These are phyloP conservation scores for Quercus agrifolia DNA, from an alignment of 306 rosid genomes.

Conservation along the genomic window DNA sequence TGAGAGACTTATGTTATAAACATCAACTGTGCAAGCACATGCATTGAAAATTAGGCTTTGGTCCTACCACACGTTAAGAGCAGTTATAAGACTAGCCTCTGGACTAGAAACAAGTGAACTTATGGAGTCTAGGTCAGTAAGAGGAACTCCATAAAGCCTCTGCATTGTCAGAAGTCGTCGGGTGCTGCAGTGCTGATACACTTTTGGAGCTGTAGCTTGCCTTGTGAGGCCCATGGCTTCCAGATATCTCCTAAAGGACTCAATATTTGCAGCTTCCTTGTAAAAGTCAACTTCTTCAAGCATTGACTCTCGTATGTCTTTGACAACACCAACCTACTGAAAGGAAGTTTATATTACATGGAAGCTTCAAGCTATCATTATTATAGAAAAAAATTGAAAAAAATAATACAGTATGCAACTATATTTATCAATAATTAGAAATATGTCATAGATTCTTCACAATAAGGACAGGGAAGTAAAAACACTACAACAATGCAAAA, in stretches of 20 bases:
- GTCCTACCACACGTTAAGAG: constrained; percentile 91
- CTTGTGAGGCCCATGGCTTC: constrained; percentile 81
- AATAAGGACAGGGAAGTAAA: constrained; percentile 10
- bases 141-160: constrained; percentile 94
- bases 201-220: constrained; percentile 93
- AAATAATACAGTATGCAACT: not conserved
- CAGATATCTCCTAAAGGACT: constrained; percentile 85
- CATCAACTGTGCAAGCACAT: not conserved
- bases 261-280: constrained; percentile 93
- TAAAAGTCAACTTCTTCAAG: constrained; percentile 96
- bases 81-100: constrained; percentile 84
- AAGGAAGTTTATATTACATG: constrained; percentile 33
- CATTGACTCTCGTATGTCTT: constrained; percentile 93
- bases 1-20: constrained; percentile 13
- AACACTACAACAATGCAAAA: not conserved
- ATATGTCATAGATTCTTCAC: not conserved
- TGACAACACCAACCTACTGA: constrained; percentile 84
- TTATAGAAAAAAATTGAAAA: constrained; percentile 1
- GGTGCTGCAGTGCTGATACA: constrained; percentile 76
- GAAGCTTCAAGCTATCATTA: constrained; percentile 22
- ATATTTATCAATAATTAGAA: not conserved
- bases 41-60: not conserved
- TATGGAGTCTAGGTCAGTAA: constrained; percentile 85
- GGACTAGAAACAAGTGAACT: constrained; percentile 80
- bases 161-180: constrained; percentile 77